Evolutionary conservation across 345 rosid species (phyloP), one percentile per base, ranked within the genome.

Genomic region (Atalantia buxifolia): DNA sequence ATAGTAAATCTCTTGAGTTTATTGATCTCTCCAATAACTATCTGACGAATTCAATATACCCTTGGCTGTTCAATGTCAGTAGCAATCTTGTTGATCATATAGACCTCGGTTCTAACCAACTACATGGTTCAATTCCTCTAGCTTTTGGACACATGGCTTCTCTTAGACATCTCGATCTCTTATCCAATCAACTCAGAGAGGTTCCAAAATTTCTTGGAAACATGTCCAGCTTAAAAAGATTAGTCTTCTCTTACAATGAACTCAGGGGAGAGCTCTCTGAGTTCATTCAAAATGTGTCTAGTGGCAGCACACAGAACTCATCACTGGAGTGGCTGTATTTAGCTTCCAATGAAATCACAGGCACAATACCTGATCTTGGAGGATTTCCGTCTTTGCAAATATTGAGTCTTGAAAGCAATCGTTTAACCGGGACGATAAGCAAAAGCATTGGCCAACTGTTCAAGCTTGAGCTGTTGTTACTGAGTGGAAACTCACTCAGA

Each of bases 321-420:
- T 48, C 57, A 53, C 22, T 82, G 72, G 71, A 82, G 80, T 9
- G 62, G 12, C 68, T 78, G 78, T 40, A 6, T 4, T 55, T 80
- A 62, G 50, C 1, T 9, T 6, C 0, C 7, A 81, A 81, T 40
- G n/a, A 66, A 6, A 45, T 86, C 8, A 30, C 2, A 48, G 85
- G 86, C 2, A 70, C 65, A 0, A 30, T 81, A 66, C 76, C 78
- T 30, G 66, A 35, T 42, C 5, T 78, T 3, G 38, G 12, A 14
- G 5, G 0, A 22, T 42, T 75, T 30, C n/a, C 70, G 7, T 76
- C 50, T 1, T 48, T 75, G 64, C 63, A n/a, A 63, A 70, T 62
- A 14, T 22, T 69, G 48, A 2, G 2, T 13, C 57, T 69, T 42
- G 30, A 14, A 14, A 3, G 0, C 12, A 69, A 69, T 27, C 5